Evolutionary conservation across 2,329 filamentous ascomycete species (phyloP).

Genomic region (Talaromyces rugulosus): DNA sequence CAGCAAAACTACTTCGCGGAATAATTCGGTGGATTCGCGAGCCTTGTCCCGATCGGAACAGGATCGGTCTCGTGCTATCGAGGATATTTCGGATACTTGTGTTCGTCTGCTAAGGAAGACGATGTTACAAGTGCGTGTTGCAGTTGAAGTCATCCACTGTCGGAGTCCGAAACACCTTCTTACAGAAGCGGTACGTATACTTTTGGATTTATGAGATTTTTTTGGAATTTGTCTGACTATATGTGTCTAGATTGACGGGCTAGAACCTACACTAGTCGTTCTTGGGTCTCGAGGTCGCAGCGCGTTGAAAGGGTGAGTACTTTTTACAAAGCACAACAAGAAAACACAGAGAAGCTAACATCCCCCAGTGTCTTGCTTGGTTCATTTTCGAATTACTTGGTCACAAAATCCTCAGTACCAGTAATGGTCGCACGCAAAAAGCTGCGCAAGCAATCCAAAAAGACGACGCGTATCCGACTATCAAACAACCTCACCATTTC

Average conservation of each 20-base stretch:
- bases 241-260: slow-evolving; percentile 68
- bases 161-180: slow-evolving; percentile 96
- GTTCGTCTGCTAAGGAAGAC: slow-evolving; percentile 87
- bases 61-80: slow-evolving; percentile 75
- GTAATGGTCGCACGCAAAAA: slow-evolving; percentile 97
- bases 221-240: not conserved
- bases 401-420: slow-evolving; percentile 92
- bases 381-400: slow-evolving; percentile 95
- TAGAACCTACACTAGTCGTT: slow-evolving; percentile 88
- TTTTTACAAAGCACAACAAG: not conserved
- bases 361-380: slow-evolving; percentile 75
- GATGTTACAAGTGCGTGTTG: slow-evolving; percentile 82
- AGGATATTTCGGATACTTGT: slow-evolving; percentile 77
- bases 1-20: slow-evolving; percentile 31
- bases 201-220: not conserved
- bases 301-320: slow-evolving; percentile 79
- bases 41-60: slow-evolving; percentile 63
- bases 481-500: slow-evolving; percentile 78
- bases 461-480: slow-evolving; percentile 63
- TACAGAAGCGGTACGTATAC: slow-evolving; percentile 68
- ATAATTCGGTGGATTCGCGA: slow-evolving; percentile 44
- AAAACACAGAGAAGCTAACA: not conserved
- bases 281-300: slow-evolving; percentile 87
- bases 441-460: slow-evolving; percentile 78
- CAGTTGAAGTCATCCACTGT: slow-evolving; percentile 96